Evolutionary conservation across 495 filamentous ascomycete genomes (phyloP), one percentile per base, ranked within the genome.

Genomic region (Xylaria telfairii): DNA sequence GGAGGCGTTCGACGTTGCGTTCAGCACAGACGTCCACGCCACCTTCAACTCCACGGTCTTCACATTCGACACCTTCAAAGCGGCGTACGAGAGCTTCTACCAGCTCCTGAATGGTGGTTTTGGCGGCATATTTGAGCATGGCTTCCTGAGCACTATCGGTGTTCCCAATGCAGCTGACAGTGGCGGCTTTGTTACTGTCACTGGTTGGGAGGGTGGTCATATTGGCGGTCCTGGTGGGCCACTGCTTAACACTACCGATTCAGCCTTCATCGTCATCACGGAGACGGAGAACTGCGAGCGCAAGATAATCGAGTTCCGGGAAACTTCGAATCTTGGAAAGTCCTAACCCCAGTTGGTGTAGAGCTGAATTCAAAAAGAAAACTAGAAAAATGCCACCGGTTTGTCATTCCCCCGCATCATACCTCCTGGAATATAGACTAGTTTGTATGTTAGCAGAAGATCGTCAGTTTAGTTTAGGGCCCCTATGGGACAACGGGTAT

Each of bases 241-340:
- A 56, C 51, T 56, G 2, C 24, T 56, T 15, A 56, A 56, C 24
- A 30, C 26, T 30, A 56, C 51, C 4, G 51, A 56, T 24, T 21
- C 21, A 10, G 51, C 51, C 3, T 56, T 28, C 13, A 30, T 56
- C 5, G 26, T 56, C 9, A 56, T 56, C 51, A 13, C n/a, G 24
- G 51, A 56, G 51, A 56, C 51, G 12, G 51, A 56, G 26, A 30
- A 28, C 24, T 56, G 51, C 26, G 51, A 56, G 21, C 51, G 51
- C 51, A 56, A 56, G 24, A 56, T 56, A 13, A 24, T 56, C 21
- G 51, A 56, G 51, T 56, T 56, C n/a, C 51, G 51, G 51, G 51
- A 56, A 56, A 28, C 51, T 30, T 49, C 42, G 21, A 37, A 56
- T 56, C 8, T 56, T 4, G 51, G 51, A 32, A 67, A 57, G 28